Conservation (phyloP, 805 yeast species). For the Blastobotrys terrestris region DNA sequence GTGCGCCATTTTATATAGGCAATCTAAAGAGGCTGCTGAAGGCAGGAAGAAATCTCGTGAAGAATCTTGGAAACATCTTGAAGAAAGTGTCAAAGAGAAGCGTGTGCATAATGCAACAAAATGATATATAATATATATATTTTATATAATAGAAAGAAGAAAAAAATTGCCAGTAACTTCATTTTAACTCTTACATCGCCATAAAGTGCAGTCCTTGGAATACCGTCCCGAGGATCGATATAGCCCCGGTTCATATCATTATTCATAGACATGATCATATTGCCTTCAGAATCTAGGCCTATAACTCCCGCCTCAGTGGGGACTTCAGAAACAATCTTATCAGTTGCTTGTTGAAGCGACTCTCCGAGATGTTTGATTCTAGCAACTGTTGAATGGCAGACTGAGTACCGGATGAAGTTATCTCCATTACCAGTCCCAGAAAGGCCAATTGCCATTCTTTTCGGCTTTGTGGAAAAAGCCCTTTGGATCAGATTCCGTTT, state of each 20-base stretch:
- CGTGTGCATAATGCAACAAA: not conserved
- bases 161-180: not conserved
- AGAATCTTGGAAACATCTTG: slow-evolving; percentile 57
- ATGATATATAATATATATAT: not conserved
- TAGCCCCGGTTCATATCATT: not conserved
- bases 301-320: slow-evolving; percentile 1
- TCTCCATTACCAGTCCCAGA: slow-evolving; percentile 1
- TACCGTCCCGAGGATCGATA: not conserved
- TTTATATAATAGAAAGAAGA: not conserved
- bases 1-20: slow-evolving; percentile 82
- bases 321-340: not conserved
- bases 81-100: slow-evolving; percentile 39
- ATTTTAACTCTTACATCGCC: not conserved
- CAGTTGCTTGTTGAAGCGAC: not conserved
- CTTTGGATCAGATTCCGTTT: not conserved
- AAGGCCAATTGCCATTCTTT: not conserved
- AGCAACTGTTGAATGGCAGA: not conserved
- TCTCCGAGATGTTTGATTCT: not conserved
- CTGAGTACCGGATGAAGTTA: not conserved
- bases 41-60: slow-evolving; percentile 49
- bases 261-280: not conserved
- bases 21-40: slow-evolving; percentile 67
- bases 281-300: not conserved
- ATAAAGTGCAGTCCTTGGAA: not conserved
- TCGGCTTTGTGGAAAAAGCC: not conserved